Conservation (phyloP, 352 stramenopile species). For the Pythium aristosporum region DNA sequence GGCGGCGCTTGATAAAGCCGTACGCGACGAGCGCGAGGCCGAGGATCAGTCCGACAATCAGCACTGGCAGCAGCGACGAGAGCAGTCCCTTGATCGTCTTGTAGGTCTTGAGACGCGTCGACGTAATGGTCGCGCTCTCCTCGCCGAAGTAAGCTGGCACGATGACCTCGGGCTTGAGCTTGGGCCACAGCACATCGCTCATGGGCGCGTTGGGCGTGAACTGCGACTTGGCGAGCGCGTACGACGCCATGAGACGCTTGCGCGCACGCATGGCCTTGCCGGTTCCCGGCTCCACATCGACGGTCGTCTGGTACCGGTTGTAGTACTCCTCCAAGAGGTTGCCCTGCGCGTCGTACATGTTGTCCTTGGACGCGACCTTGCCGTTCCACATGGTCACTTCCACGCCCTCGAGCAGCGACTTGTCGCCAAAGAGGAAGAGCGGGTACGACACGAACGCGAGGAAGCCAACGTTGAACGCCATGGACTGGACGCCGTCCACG, state of each 20-base stretch:
- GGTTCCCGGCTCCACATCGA: constrained; percentile 71
- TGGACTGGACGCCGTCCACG: constrained; percentile 61
- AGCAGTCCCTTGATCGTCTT: constrained; percentile 51
- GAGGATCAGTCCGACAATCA: constrained; percentile 56
- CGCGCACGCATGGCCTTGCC: constrained; percentile 67
- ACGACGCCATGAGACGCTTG: constrained; percentile 65
- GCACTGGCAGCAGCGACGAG: constrained; percentile 49
- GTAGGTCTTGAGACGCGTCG: constrained; percentile 42
- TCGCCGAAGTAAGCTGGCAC: constrained; percentile 59
- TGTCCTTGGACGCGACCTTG: constrained; percentile 33
- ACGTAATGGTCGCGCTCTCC: constrained; percentile 43
- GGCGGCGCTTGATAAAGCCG: constrained; percentile 48
- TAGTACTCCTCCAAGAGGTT: constrained; percentile 44
- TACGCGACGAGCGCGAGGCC: constrained; percentile 37
- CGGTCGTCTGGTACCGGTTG: constrained; percentile 49
- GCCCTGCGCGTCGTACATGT: constrained; percentile 48
- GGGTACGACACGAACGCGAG: constrained; percentile 70
- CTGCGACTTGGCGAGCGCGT: constrained; percentile 46
- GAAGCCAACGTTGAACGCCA: constrained; percentile 68
- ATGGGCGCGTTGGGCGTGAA: constrained; percentile 42
- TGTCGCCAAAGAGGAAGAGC: constrained; percentile 63
- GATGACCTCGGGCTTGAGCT: constrained; percentile 52
- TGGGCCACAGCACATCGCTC: constrained; percentile 62
- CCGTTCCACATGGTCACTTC: constrained; percentile 60
- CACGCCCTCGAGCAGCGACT: constrained; percentile 40